phyloP scores from a whole-genome alignment of 305 asterid species.

The Plantago rigida region DNA sequence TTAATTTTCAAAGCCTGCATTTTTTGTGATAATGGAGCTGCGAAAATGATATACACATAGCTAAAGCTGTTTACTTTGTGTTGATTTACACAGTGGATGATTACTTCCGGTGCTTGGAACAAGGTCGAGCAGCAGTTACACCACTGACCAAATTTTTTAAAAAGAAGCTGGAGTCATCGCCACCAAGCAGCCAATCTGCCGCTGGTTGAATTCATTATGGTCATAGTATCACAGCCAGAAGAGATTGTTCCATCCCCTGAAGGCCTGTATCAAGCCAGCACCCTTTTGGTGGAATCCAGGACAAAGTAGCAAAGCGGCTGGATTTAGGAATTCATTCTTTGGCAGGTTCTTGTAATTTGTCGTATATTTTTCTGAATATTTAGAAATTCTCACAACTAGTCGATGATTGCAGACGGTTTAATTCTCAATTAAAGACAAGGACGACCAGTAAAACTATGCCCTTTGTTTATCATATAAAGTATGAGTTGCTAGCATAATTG shows the following conservation, averaged over 20 bases:
- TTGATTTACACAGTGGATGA: conserved; percentile 44
- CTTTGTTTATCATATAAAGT: no score
- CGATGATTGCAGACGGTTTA: no score
- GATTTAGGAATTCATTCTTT: no score
- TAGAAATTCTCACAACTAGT: no score
- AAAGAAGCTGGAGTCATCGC: conserved; percentile 53
- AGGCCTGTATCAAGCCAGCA: no score
- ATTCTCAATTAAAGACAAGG: no score
- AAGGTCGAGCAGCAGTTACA: conserved; percentile 57
- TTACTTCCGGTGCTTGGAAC: conserved; percentile 61
- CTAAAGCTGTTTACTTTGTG: conserved; percentile 8
- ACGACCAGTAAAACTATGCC: no score
- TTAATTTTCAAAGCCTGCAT: background rate
- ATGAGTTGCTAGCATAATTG: no score
- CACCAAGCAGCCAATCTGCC: conserved; percentile 29
- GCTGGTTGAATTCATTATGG: conserved; percentile 27
- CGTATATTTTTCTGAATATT: no score
- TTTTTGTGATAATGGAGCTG: background rate
- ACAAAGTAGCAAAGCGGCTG: no score
- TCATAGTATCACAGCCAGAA: background rate
- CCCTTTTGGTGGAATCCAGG: no score
- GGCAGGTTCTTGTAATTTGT: no score
- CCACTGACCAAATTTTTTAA: conserved; percentile 60
- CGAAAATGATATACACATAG: background rate
- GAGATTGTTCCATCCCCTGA: background rate